Conservation (phyloP, 2,329 filamentous ascomycete genomes). For the Calonectria fujianensis region DNA sequence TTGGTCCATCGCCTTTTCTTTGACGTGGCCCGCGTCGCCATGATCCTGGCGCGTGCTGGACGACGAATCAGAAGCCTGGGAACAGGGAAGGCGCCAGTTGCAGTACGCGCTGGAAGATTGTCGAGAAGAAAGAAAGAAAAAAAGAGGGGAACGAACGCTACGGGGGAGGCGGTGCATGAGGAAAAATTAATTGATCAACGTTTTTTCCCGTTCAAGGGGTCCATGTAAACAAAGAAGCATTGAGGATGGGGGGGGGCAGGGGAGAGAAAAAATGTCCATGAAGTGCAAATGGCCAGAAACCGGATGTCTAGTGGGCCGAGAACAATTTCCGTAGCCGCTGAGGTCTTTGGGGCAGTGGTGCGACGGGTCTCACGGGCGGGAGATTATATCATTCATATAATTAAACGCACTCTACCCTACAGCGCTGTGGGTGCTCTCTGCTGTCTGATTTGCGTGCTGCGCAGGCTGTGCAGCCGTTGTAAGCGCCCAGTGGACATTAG, state of each 20-base stretch:
- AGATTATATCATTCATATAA: slow-evolving; percentile 21
- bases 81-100: slow-evolving; percentile 6
- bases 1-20: slow-evolving; percentile 36
- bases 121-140: not conserved
- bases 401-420: slow-evolving; percentile 25
- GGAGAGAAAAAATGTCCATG: not conserved
- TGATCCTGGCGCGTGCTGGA: slow-evolving; percentile 50
- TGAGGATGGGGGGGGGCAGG: not conserved
- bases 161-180: slow-evolving; percentile 35
- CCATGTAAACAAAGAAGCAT: not conserved
- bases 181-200: slow-evolving; percentile 22
- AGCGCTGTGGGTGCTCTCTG: slow-evolving; percentile 14
- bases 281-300: slow-evolving; percentile 39
- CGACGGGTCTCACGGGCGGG: slow-evolving; percentile 36
- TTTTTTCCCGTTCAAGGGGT: not conserved
- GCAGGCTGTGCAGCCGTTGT: slow-evolving; percentile 18
- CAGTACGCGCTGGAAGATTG: slow-evolving; percentile 26
- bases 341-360: slow-evolving; percentile 42
- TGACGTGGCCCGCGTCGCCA: slow-evolving; percentile 38
- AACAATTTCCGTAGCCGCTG: slow-evolving; percentile 54
- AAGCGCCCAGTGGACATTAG: slow-evolving; percentile 37
- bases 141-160: slow-evolving; percentile 30
- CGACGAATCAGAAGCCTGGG: slow-evolving; percentile 47
- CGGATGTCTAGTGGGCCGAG: slow-evolving; percentile 45
- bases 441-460: slow-evolving; percentile 16